Percentiles rank a stretch among this genome's conserved stretches.
Conservation (phyloP, 257 asterid genomes). For the Paraleonurus japonicus region DNA sequence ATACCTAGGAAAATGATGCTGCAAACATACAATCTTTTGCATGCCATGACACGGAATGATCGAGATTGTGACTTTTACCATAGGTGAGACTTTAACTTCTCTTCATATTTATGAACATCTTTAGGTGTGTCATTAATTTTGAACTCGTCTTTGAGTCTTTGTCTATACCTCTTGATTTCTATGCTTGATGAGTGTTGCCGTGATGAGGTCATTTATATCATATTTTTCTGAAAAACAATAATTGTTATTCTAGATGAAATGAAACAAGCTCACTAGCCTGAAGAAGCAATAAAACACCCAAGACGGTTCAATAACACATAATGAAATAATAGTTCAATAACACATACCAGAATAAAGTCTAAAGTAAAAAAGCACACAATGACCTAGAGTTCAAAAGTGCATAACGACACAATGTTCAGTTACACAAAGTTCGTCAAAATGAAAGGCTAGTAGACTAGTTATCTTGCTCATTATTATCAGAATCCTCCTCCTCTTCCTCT, state of each 20-base stretch:
- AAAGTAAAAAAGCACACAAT: background rate
- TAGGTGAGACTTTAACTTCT: conserved; percentile 48
- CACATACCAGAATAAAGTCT: background rate
- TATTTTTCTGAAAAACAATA: conserved; percentile 1
- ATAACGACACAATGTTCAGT: background rate
- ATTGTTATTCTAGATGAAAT: conserved; percentile 9
- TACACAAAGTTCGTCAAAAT: background rate
- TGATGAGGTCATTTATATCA: background rate
- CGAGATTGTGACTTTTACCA: conserved; percentile 97
- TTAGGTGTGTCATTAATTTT: conserved; percentile 14
- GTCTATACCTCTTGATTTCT: background rate
- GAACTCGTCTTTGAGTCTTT: conserved; percentile 7
- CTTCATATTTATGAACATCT: conserved; percentile 7
- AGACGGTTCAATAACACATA: background rate
- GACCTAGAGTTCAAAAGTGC: background rate
- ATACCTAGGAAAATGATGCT: conserved; percentile 96
- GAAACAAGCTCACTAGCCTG: background rate
- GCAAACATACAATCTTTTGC: conserved; percentile 86
- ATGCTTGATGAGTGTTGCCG: conserved; percentile 7
- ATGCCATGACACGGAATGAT: conserved; percentile 80
- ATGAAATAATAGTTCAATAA: too few relatives aligned
- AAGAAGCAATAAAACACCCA: background rate
- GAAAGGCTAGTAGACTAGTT: background rate
- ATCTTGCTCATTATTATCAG: background rate
- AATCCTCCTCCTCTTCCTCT: too few relatives aligned